Base-by-base conservation (phyloP, 2,329 filamentous ascomycete genomes). In the Passalora sequoiae region DNA sequence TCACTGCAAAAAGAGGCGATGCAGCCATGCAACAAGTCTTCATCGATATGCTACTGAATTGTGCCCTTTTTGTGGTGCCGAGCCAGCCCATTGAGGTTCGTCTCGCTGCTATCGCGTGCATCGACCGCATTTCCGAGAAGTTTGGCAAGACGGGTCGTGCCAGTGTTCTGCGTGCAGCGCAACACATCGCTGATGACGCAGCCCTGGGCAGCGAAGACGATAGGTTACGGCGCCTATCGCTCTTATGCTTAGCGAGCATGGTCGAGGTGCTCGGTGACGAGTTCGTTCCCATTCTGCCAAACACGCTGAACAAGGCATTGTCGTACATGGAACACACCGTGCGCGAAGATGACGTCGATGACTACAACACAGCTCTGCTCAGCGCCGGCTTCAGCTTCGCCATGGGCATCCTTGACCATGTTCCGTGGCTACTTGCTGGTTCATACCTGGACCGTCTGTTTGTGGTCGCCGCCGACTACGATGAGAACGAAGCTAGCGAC, bases 111-210 rank as follows among this genome's bases (percentile, higher is more conserved):
- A 82, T 98, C 49, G 81, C 82, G 25, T 97, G 91, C 57, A 83
- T 97, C 32, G 89, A 96, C 67, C 86, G 87, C 65, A 94, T 98
- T 50, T 80, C 86, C 2, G 89, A 96, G 67, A 91, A 91, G 64
- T 97, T 95, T 63, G 94, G 92, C 54, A 94, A 92, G 72, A 94
- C 89, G 64, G 86, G 95, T 59, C 74, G 84, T 1, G 80, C 84
- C 54, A 82, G 81, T 32, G 84, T 95, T 32, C 75, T 84, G 19
- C 77, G 78, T 4, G 84, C 89, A 4, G 87, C 89, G 4, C 73
- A 81, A 46, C 84, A 83, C 1, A 84, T 98, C 56, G 81, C 86
- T 27, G 81, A 89, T 30, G 71, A 80, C 42, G 73, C 84, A 51
- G 91, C 87, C 51, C 76, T 97, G 37, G 86, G 84, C 83, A 84